Conservation (phyloP, 164 flowering plant species). For the Vitis rupestris region DNA sequence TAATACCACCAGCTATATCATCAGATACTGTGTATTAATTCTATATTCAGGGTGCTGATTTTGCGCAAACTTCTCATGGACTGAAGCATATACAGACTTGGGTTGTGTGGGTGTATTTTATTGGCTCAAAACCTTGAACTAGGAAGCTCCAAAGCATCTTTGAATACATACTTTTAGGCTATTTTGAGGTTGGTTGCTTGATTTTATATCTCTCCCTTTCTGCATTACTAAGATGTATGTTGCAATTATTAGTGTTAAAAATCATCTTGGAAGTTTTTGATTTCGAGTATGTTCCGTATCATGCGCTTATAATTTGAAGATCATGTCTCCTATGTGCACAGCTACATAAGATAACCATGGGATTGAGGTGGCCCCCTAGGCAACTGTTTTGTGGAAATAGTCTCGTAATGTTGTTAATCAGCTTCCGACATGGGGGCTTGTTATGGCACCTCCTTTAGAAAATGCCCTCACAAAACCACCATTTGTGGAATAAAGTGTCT, state of each 20-base stretch:
- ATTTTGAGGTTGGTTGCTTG: not conserved
- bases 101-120: not conserved
- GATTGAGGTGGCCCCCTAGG: too few species aligned
- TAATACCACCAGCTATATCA: constrained; percentile 4
- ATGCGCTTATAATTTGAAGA: too few species aligned
- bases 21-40: too few species aligned
- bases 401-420: not conserved
- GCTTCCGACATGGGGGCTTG: not conserved
- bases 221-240: not conserved
- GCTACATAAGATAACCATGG: too few species aligned
- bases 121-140: not conserved
- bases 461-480: not conserved
- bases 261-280: too few species aligned
- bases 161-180: not conserved
- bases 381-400: too few species aligned
- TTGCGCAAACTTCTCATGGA: not conserved
- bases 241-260: too few species aligned
- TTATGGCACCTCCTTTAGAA: not conserved
- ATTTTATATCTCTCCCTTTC: not conserved
- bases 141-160: not conserved
- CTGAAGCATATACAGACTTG: not conserved
- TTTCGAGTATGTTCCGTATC: too few species aligned
- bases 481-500: not conserved
- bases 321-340: too few species aligned
- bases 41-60: not conserved